Conservation (phyloP, 2,329 filamentous ascomycete species). For the Clarireedia monteithiana region DNA sequence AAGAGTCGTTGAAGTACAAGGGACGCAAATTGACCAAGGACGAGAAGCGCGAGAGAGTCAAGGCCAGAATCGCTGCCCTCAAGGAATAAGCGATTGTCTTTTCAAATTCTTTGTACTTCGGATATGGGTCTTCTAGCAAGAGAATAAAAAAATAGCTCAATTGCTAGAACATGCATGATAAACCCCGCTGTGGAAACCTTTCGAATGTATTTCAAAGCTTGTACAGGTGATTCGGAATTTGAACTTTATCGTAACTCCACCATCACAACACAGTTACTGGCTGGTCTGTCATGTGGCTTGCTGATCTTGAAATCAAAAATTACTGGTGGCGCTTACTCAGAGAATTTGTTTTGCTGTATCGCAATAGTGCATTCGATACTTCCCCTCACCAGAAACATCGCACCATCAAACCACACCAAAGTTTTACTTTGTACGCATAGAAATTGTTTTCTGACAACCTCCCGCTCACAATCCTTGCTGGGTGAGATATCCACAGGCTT, state of each 20-base stretch:
- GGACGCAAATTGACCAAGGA: constrained; percentile 70
- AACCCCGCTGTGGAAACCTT: not conserved
- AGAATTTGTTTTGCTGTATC: too few species aligned
- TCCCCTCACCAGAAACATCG: too few species aligned
- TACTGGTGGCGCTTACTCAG: too few species aligned
- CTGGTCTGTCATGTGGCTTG: too few species aligned
- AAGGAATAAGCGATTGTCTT: constrained; percentile 34
- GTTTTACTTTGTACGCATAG: too few species aligned
- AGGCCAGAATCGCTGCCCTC: constrained; percentile 86
- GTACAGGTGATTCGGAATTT: not conserved
- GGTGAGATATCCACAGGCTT: too few species aligned
- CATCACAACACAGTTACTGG: not conserved
- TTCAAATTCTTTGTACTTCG: constrained; percentile 11
- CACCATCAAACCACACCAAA: too few species aligned
- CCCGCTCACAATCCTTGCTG: too few species aligned
- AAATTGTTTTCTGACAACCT: too few species aligned
- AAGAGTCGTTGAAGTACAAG: constrained; percentile 86
- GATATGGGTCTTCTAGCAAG: constrained; percentile 11
- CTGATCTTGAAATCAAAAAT: too few species aligned
- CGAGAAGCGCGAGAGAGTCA: constrained; percentile 74
- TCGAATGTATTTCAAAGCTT: not conserved
- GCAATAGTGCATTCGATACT: too few species aligned
- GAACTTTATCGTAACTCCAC: not conserved
- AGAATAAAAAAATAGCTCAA: not conserved
- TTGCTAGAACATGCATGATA: not conserved